phyloP scores from a whole-genome alignment of 768 basidiomycete genomes.

The Auricularia heimuer region DNA sequence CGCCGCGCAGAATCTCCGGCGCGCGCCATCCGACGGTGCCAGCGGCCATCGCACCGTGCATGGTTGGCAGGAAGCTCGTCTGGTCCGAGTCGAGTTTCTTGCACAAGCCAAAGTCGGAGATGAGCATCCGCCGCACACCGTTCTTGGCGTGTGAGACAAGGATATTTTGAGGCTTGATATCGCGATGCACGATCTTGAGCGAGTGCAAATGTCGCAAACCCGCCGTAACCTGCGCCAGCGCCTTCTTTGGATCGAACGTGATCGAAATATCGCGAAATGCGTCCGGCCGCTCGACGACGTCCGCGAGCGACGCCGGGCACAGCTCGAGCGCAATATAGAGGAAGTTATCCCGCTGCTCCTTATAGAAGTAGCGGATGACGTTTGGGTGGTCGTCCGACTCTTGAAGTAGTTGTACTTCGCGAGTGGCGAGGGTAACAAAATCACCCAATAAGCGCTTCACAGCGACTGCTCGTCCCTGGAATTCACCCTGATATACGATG shows the following conservation, averaged over 20 bases:
- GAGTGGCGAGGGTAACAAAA: slow-evolving; percentile 87
- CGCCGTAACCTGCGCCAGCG: slow-evolving; percentile 74
- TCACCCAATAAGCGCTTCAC: slow-evolving; percentile 93
- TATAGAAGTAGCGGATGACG: slow-evolving; percentile 97
- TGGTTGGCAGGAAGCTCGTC: slow-evolving; percentile 90
- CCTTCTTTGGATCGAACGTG: slow-evolving; percentile 78
- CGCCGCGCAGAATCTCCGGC: slow-evolving; percentile 88
- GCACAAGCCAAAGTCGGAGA: slow-evolving; percentile 95
- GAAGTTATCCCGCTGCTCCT: slow-evolving; percentile 88
- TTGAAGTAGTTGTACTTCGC: slow-evolving; percentile 90
- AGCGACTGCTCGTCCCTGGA: slow-evolving; percentile 97
- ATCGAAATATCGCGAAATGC: slow-evolving; percentile 65
- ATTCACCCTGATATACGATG: slow-evolving; percentile 84
- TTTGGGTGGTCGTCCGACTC: slow-evolving; percentile 98
- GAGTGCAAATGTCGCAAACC: slow-evolving; percentile 87
- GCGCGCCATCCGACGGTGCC: slow-evolving; percentile 98
- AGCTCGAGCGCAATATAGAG: slow-evolving; percentile 96
- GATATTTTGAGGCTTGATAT: slow-evolving; percentile 98
- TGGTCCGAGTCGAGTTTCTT: slow-evolving; percentile 93
- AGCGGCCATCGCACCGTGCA: slow-evolving; percentile 78
- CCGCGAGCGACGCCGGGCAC: slow-evolving; percentile 82
- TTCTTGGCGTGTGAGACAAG: slow-evolving; percentile 67
- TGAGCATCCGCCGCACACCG: slow-evolving; percentile 68
- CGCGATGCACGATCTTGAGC: slow-evolving; percentile 93
- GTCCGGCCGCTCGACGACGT: slow-evolving; percentile 74